A percentile compares a stretch with the other conserved stretches of the same genome.
These are phyloP conservation scores for Pleurotus platypus DNA, from an alignment of 768 basidiomycete species.

Conservation along the genomic window DNA sequence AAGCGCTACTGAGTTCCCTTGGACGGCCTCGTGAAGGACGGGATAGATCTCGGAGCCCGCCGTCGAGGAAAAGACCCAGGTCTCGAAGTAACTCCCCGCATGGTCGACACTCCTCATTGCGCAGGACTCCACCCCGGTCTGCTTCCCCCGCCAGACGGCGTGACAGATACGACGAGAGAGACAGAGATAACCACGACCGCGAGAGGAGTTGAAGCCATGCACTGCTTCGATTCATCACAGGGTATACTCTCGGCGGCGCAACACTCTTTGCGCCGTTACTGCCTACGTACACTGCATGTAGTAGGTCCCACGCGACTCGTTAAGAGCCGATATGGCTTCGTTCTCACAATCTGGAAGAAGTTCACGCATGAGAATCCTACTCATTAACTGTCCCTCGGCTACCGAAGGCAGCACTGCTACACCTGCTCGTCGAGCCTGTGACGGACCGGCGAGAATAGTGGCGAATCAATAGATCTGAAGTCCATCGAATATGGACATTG, in stretches of 20 bases:
- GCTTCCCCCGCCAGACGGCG: neutral
- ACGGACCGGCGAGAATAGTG: no score
- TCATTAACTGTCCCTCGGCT: neutral
- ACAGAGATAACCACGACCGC: neutral
- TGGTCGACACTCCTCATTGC: neutral
- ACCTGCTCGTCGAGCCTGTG: no score
- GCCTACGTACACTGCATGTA: neutral
- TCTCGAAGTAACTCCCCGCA: constrained; percentile 12
- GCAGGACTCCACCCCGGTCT: neutral
- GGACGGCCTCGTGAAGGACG: constrained; percentile 27
- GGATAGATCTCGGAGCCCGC: constrained; percentile 16
- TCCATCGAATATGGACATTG: no score
- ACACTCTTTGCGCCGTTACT: neutral
- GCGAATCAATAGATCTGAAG: no score
- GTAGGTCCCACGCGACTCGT: neutral
- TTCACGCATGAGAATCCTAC: neutral
- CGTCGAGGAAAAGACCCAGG: constrained; percentile 17
- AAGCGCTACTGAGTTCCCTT: constrained; percentile 57
- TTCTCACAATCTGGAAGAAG: neutral
- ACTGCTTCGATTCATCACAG: neutral
- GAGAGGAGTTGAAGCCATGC: neutral
- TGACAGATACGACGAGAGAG: constrained; percentile 5
- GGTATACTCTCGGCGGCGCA: neutral
- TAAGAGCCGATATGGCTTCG: neutral
- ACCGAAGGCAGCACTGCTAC: no score